A percentile compares a stretch with the other conserved stretches of the same genome.
phyloP scores from a whole-genome alignment of 371 early-diverging fungal species.

The Gilbertella persicaria region DNA sequence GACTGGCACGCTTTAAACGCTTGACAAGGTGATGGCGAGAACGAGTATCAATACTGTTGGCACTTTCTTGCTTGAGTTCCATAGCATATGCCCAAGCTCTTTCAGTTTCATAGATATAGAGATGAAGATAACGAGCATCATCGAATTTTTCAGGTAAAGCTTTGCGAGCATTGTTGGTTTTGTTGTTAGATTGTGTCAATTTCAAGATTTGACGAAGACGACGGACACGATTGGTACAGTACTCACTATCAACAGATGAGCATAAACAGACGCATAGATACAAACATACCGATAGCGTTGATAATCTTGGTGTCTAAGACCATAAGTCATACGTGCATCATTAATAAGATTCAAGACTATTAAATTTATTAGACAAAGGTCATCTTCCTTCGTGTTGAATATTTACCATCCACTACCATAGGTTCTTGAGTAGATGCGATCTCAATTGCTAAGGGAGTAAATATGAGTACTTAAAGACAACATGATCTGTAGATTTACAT shows the following conservation, averaged over 20 bases:
- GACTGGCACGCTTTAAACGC: slow-evolving; percentile 64
- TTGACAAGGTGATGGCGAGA: slow-evolving; percentile 70
- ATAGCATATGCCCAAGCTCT: slow-evolving; percentile 83
- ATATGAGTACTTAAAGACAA: too few relatives aligned
- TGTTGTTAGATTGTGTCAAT: slow-evolving; percentile 59
- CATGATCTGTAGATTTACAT: too few relatives aligned
- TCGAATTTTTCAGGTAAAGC: slow-evolving; percentile 50
- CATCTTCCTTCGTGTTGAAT: background rate
- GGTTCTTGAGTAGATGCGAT: background rate
- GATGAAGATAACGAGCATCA: slow-evolving; percentile 60
- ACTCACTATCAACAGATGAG: slow-evolving; percentile 44
- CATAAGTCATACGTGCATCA: slow-evolving; percentile 79
- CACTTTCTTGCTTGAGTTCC: slow-evolving; percentile 69
- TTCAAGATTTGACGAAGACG: slow-evolving; percentile 63
- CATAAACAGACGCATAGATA: background rate
- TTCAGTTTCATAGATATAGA: slow-evolving; percentile 71
- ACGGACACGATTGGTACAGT: slow-evolving; percentile 70
- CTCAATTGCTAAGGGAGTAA: too few relatives aligned
- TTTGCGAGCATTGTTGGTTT: slow-evolving; percentile 45
- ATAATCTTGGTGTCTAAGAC: slow-evolving; percentile 82
- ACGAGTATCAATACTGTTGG: slow-evolving; percentile 61
- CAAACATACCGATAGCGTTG: slow-evolving; percentile 66
- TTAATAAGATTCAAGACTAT: slow-evolving; percentile 59
- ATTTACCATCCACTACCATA: slow-evolving; percentile 12
- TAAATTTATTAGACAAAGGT: background rate